phyloP scores from a whole-genome alignment of 2,329 filamentous ascomycete species.

The Xylariaceae sp. region DNA sequence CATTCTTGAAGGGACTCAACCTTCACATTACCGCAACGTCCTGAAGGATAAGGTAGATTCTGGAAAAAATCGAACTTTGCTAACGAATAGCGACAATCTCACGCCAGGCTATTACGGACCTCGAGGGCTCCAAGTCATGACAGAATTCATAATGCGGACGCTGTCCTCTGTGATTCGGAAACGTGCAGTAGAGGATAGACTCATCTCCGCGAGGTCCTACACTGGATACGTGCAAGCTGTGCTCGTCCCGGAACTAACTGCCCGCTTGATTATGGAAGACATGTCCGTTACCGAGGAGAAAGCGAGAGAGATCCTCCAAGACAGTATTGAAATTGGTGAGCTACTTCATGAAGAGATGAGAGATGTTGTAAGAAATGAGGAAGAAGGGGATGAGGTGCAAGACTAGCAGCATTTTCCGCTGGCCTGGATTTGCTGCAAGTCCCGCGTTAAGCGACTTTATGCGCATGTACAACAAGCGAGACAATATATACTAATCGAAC shows the following conservation, averaged over 20 bases:
- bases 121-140: constrained; percentile 74
- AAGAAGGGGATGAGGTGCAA: constrained; percentile 34
- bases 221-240: constrained; percentile 75
- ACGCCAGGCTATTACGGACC: constrained; percentile 85
- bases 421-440: not conserved
- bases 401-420: not conserved
- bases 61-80: constrained; percentile 65
- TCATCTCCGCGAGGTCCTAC: constrained; percentile 70
- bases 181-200: constrained; percentile 65
- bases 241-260: constrained; percentile 73
- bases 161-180: constrained; percentile 67
- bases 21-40: constrained; percentile 65
- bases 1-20: constrained; percentile 61
- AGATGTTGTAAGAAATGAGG: constrained; percentile 52
- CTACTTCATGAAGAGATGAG: constrained; percentile 70
- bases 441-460: not conserved
- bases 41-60: constrained; percentile 61
- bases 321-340: constrained; percentile 71
- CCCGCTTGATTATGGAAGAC: constrained; percentile 62
- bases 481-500: too few species aligned
- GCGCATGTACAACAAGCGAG: constrained; percentile 1
- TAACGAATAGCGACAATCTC: constrained; percentile 62
- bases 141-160: constrained; percentile 66
- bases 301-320: constrained; percentile 63
- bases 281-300: constrained; percentile 51